Conservation (phyloP, 1,139 yeast species). For the Geotrichum restrictum region DNA sequence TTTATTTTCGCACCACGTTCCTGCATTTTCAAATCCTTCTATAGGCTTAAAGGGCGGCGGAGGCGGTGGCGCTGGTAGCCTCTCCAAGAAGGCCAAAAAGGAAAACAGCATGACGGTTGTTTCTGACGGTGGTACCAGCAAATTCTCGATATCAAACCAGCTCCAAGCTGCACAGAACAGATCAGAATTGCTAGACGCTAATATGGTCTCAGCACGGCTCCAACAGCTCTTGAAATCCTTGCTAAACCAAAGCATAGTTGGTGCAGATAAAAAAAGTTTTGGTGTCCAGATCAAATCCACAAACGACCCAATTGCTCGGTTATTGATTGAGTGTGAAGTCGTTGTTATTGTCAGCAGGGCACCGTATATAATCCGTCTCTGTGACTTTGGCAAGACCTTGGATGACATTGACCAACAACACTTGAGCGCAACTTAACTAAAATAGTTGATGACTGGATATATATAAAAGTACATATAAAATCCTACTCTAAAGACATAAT, state of each 20-base stretch:
- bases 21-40: background rate
- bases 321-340: conserved; percentile 4
- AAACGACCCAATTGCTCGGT: conserved; percentile 7
- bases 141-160: conserved; percentile 3
- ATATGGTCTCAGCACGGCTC: background rate
- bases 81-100: background rate
- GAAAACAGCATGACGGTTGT: background rate
- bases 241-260: conserved; percentile 4
- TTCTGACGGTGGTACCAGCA: background rate
- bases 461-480: too few species aligned
- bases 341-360: conserved; percentile 3
- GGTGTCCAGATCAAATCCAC: conserved; percentile 4
- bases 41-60: too few species aligned
- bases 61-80: too few species aligned
- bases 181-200: background rate
- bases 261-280: background rate
- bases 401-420: background rate
- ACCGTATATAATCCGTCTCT: conserved; percentile 7
- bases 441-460: too few species aligned
- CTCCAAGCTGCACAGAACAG: background rate
- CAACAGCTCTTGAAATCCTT: conserved; percentile 2
- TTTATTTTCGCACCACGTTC: conserved; percentile 2
- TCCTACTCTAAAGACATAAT: too few species aligned
- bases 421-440: background rate
- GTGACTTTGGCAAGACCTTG: conserved; percentile 11